Evolutionary conservation across 2,329 filamentous ascomycete genomes (phyloP).

Genomic region (Diaporthe eres): DNA sequence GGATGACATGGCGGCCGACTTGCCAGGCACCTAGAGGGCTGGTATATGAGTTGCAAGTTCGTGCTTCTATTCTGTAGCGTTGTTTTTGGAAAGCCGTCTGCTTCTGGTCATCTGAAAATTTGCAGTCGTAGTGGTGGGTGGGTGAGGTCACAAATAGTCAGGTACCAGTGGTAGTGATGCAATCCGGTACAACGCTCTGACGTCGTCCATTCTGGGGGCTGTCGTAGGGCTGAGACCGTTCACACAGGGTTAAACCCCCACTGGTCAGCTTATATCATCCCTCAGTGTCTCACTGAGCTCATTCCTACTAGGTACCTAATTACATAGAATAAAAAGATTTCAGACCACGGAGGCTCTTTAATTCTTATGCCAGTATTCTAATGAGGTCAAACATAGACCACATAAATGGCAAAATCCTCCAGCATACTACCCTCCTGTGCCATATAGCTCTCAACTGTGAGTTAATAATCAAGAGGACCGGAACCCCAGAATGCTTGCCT

Average conservation of each 20-base stretch:
- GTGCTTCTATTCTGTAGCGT: not conserved
- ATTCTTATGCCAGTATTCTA: not conserved
- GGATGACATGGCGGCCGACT: constrained; percentile 18
- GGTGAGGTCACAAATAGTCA: too few species aligned
- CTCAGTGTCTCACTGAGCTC: too few species aligned
- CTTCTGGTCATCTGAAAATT: too few species aligned
- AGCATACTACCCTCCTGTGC: not conserved
- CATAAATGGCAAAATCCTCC: not conserved
- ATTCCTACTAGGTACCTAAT: too few species aligned
- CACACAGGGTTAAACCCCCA: not conserved
- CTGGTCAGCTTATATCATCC: fast-evolving
- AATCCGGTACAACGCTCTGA: not conserved
- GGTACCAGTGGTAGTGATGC: not conserved
- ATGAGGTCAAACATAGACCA: not conserved
- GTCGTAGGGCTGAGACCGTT: not conserved
- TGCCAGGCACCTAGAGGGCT: not conserved
- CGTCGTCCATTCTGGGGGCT: constrained; percentile 1
- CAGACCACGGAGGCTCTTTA: not conserved
- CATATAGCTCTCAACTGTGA: not conserved
- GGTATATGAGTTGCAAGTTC: not conserved
- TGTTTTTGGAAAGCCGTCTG: not conserved
- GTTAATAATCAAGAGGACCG: not conserved
- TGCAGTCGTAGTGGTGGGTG: too few species aligned
- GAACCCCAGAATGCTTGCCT: not conserved
- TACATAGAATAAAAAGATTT: not conserved